Conservation (phyloP, 208 protist genomes). For the Trichomonas gallinae region DNA sequence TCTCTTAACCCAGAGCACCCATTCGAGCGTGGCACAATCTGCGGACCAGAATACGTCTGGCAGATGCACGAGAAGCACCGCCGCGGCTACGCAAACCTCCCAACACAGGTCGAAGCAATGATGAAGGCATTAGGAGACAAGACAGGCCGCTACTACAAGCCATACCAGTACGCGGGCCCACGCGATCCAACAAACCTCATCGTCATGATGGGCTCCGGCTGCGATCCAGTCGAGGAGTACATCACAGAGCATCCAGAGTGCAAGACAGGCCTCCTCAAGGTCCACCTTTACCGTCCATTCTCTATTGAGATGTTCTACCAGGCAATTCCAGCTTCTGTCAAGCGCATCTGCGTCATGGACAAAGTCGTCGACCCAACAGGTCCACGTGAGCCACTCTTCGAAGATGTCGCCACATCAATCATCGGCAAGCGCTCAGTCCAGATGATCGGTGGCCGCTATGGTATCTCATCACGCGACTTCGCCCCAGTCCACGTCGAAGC, state of each 20-base stretch:
- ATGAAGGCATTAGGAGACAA: slow-evolving; percentile 39
- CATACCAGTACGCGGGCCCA: slow-evolving; percentile 49
- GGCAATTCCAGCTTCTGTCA: slow-evolving; percentile 42
- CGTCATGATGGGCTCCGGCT: slow-evolving; percentile 46
- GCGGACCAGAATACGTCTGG: no score
- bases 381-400: neutral
- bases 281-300: slow-evolving; percentile 53
- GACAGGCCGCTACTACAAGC: slow-evolving; percentile 46
- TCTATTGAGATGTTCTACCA: neutral
- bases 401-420: neutral
- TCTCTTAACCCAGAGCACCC: slow-evolving; percentile 48
- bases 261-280: slow-evolving; percentile 54
- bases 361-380: neutral
- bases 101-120: slow-evolving; percentile 39
- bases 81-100: slow-evolving; percentile 35
- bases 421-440: neutral
- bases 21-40: slow-evolving; percentile 40
- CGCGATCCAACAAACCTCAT: slow-evolving; percentile 46
- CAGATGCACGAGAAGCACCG: slow-evolving; percentile 45
- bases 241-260: slow-evolving; percentile 26
- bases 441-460: slow-evolving; percentile 52
- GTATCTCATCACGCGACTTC: no score
- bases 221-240: neutral
- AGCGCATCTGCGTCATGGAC: slow-evolving; percentile 50
- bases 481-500: slow-evolving; percentile 35